Evolutionary conservation across 345 rosid species (phyloP).

Genomic region (Odontarrhena argentea): DNA sequence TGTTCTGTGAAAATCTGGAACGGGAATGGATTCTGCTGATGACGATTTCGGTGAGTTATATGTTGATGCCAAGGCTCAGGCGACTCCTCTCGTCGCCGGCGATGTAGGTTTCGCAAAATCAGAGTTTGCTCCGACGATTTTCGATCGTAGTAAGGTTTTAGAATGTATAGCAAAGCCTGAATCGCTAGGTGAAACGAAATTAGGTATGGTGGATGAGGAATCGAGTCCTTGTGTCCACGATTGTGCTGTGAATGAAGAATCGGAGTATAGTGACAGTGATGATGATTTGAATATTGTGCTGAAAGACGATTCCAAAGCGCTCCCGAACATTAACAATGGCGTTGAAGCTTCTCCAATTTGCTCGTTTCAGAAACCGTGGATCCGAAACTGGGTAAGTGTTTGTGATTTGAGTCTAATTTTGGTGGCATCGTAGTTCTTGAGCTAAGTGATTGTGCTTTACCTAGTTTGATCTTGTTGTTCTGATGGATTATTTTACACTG

Average conservation of each 20-base stretch:
- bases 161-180: constrained; percentile 9
- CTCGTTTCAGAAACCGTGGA: constrained; percentile 18
- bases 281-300: constrained; percentile 69
- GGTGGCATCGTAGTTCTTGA: background rate
- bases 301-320: constrained; percentile 51
- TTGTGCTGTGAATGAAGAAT: constrained; percentile 34
- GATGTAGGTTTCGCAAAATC: constrained; percentile 28
- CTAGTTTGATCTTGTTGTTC: constrained; percentile 1
- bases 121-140: constrained; percentile 16
- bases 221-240: constrained; percentile 15
- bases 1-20: background rate
- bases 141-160: background rate
- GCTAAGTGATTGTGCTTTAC: background rate
- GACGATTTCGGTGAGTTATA: constrained; percentile 73
- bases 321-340: constrained; percentile 22
- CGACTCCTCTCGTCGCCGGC: constrained; percentile 37
- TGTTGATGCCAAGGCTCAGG: constrained; percentile 50
- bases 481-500: constrained; percentile 35
- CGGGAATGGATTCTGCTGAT: constrained; percentile 48
- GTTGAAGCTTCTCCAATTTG: constrained; percentile 12
- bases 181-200: background rate
- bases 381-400: constrained; percentile 25
- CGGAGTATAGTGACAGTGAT: constrained; percentile 55
- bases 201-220: constrained; percentile 24
- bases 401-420: background rate